Conservation (phyloP, 2,329 filamentous ascomycete genomes). For the Fusarium begoniae region DNA sequence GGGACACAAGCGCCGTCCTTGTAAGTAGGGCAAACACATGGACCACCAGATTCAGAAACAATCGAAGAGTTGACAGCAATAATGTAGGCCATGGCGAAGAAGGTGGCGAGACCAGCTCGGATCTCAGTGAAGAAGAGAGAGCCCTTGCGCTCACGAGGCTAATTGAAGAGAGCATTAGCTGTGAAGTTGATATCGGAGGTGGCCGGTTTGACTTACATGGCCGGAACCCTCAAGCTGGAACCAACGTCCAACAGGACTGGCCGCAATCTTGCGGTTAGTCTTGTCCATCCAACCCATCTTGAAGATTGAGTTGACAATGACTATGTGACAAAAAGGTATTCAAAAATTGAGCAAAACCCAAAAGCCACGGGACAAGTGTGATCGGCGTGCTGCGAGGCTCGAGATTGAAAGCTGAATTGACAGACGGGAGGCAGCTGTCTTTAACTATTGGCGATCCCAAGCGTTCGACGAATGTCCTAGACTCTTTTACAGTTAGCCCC, state of each 20-base stretch:
- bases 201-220: constrained; percentile 67
- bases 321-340: constrained; percentile 4
- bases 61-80: constrained; percentile 63
- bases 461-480: constrained; percentile 9
- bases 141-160: constrained; percentile 77
- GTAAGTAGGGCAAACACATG: constrained; percentile 73
- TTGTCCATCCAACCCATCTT: constrained; percentile 60
- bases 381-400: not conserved
- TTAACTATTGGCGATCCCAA: constrained; percentile 15
- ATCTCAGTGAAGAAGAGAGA: constrained; percentile 85
- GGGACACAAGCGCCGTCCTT: constrained; percentile 59
- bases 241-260: constrained; percentile 72
- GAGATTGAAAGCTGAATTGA: constrained; percentile 2
- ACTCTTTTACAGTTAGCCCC: constrained; percentile 25
- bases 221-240: constrained; percentile 85
- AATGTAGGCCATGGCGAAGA: constrained; percentile 71
- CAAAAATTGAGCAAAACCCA: constrained; percentile 9
- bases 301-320: constrained; percentile 2
- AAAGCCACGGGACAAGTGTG: not conserved
- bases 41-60: constrained; percentile 73
- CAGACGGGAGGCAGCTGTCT: constrained; percentile 13
- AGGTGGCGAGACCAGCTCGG: constrained; percentile 82
- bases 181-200: not conserved
- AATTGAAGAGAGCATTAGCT: not conserved
- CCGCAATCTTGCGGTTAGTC: constrained; percentile 68